Percentiles rank a stretch among this genome's conserved stretches.
Conservation (phyloP, 495 filamentous ascomycete species). For the Penicillium angulare region DNA sequence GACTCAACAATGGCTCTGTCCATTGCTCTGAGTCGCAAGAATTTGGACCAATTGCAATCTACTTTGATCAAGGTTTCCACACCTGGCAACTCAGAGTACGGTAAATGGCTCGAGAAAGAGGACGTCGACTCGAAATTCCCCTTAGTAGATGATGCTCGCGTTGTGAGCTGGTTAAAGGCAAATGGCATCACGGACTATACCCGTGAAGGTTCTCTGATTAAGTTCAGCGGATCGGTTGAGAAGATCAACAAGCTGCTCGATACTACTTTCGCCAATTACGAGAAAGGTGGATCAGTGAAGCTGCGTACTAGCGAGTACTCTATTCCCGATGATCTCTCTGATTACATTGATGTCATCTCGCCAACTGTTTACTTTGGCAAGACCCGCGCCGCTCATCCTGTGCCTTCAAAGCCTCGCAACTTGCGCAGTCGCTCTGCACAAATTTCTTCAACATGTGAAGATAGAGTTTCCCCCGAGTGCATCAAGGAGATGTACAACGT, state of each 20-base stretch:
- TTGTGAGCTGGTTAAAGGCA: slow-evolving; percentile 49
- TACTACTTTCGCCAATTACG: slow-evolving; percentile 43
- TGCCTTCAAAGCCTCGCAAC: slow-evolving; percentile 10
- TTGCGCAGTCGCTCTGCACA: slow-evolving; percentile 4
- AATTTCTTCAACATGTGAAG: slow-evolving; percentile 45
- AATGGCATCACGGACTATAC: slow-evolving; percentile 46
- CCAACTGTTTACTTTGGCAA: slow-evolving; percentile 60
- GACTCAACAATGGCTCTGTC: slow-evolving; percentile 25
- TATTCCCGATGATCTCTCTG: slow-evolving; percentile 54
- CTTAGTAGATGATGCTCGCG: slow-evolving; percentile 38
- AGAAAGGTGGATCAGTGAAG: slow-evolving; percentile 36
- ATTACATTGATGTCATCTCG: slow-evolving; percentile 55
- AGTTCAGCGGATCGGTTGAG: slow-evolving; percentile 48
- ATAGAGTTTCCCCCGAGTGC: slow-evolving; percentile 56
- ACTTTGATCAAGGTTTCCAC: slow-evolving; percentile 55
- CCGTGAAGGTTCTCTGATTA: slow-evolving; percentile 45
- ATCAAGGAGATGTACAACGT: slow-evolving; percentile 61
- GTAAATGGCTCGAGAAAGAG: slow-evolving; percentile 52
- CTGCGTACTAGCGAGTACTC: slow-evolving; percentile 61
- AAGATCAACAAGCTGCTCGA: slow-evolving; percentile 49
- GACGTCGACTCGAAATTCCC: slow-evolving; percentile 54
- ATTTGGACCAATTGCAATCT: slow-evolving; percentile 52
- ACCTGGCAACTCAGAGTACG: slow-evolving; percentile 53
- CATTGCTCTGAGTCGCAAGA: slow-evolving; percentile 46
- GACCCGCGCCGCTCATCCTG: slow-evolving; percentile 21